Evolutionary conservation across 2,329 filamentous ascomycete genomes (phyloP), one percentile per base, ranked within the genome.

Genomic region (Monosporascus sp.): DNA sequence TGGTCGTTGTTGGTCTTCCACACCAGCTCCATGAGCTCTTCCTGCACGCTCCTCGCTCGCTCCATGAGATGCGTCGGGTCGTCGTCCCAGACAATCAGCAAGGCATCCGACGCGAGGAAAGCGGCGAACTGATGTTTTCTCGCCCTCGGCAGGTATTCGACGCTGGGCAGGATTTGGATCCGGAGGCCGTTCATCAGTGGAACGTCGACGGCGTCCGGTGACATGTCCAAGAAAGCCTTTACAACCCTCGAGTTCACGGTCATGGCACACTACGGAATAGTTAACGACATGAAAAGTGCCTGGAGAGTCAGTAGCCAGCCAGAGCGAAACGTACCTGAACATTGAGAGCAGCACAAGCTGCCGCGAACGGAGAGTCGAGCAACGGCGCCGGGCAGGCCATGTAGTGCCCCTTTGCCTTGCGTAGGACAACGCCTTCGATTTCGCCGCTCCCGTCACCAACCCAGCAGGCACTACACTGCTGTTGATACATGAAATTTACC

Each of bases 51-150:
- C 64, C 85, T 84, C 45, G 87, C 89, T 52, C 88, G 78, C 52
- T 81, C 73, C 5, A 91, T 76, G 8, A 93, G 74, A 63, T 90
- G 83, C 52, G 86, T 75, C 1, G 88, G 82, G 53, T 92, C 87
- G 60, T 93, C 89, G 60, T 93, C 89, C 89, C 89, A 94, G 1
- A 93, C 88, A 1, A 93, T 75, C 1, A 94, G 74, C 5, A 92
- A 74, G 5, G 82, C 82, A 57, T 89, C 85, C 0, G 81, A 82
- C 2, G 87, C 84, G 43, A 93, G 78, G 66, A 93, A 92, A 7
- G 89, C 89, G 14, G 88, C 89, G 59, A 88, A 91, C 66, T 93
- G 89, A 66, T 90, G 83, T 67, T 90, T 92, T 54, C 88, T 79
- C 5, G 87, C 88, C 41, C 82, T 77, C 0, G 83, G 78, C 4